Evolutionary conservation across 768 basidiomycete genomes (phyloP), one percentile per base, ranked within the genome.

Genomic region (Crucibulum laeve): DNA sequence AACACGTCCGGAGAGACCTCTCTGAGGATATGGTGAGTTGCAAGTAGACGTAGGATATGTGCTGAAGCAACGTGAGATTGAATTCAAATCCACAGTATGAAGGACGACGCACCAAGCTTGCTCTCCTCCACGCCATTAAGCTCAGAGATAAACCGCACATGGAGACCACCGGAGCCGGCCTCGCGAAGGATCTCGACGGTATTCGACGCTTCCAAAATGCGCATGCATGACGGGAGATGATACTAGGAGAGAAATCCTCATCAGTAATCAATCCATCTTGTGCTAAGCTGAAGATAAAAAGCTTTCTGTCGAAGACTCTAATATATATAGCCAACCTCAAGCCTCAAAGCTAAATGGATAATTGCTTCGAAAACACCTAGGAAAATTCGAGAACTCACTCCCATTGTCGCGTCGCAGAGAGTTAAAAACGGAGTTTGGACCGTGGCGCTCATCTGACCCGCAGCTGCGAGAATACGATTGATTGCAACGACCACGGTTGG

Each of bases 1-100:
- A 91, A 91, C 4, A 82, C 78, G 53, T 89, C 75, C 3, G 86
- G 87, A 7, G 73, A 68, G 3, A 77, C 68, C 59, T 91, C 89
- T 32, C 73, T 70, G 24, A 86, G 68, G 41, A 90, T 76, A 57
- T 90, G 87, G 55, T 88, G 85, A 0, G 87, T 87, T 8, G 87
- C 86, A 35, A 91, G 73, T 18, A 89, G 69, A 34, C 88, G 82
- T 30, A 91, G 73, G 25, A 78, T 73, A 53, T 89, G 88, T 3
- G 80, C 87, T 88, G 30, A 3, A 14, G 38, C 24, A 39, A 32
- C 4, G 44, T 32, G 19, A 50, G 17, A 17, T 11, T 28, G 4
- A 13, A 33, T 13, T 11, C 18, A 25, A 30, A 7, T 6, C 18
- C 18, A 25, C 17, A 41, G 26, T 35, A 22, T 33, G 28, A 19